Evolutionary conservation across 176 grass and related monocot genomes (phyloP), one percentile per base, ranked within the genome.

Genomic region (Oryza longistaminata): DNA sequence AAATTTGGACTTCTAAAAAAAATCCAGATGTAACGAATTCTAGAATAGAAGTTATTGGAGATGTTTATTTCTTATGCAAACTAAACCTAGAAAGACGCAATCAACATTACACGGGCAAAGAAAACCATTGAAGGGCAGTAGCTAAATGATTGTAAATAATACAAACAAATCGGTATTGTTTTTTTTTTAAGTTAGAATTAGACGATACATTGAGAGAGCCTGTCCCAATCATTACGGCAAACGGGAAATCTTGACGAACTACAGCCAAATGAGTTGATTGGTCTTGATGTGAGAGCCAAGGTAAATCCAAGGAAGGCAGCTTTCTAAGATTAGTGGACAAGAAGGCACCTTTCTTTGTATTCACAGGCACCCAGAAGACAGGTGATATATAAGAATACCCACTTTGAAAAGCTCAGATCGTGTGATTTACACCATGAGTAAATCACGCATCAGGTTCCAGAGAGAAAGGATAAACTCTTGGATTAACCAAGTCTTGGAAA

Each of bases 271-370:
- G 13, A 53, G 61, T 74, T 74, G 77, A 22, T 43, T 66, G 74
- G 10, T 26, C 2, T 10, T 74, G 44, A 87, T 74, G 42, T 26
- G 70, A 53, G 9, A 74, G n/a, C 69, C 43, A 46, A 67, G 69
- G 70, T 49, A 81, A 81, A 81, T 77, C 42, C 64, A 66, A 82
- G 33, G 37, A 74, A 71, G 35, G 53, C 80, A 71, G 83, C 71
- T 85, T 77, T 85, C 77, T 71, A 17, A 66, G 50, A 50, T 66
- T 66, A 53, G 64, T 82, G 72, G 77, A 71, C 83, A 40, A 81
- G 7, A 76, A 70, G 31, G 13, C 19, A 75, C 0, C 37, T n/a
- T 33, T 16, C 43, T 24, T 11, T 29, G 76, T 39, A 31, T 53
- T 89, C 50, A 71, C 65, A 53, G 25, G 39, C 19, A 24, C 71